Percentiles rank a stretch among this genome's conserved stretches.
Conservation (phyloP, 176 grass and related monocot species). For the Metroxylon sagu region DNA sequence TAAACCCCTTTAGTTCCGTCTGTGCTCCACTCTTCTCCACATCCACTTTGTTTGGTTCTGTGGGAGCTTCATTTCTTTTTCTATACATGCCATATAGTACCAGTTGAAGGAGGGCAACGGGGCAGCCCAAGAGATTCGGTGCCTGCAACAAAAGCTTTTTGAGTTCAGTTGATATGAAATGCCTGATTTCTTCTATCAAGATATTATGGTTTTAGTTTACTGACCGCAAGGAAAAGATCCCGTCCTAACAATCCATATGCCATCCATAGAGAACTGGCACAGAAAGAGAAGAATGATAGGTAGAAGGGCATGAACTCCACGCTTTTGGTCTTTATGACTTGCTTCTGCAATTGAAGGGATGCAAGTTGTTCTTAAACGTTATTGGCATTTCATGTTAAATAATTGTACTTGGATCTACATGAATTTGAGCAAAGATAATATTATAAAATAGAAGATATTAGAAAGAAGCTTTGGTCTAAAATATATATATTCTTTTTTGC, state of each 20-base stretch:
- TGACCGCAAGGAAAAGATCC: constrained; percentile 59
- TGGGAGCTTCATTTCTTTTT: constrained; percentile 23
- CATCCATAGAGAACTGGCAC: constrained; percentile 48
- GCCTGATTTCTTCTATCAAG: not conserved
- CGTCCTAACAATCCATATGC: constrained; percentile 53
- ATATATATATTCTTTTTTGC: too few relatives aligned
- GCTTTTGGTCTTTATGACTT: constrained; percentile 66
- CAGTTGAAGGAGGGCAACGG: constrained; percentile 54
- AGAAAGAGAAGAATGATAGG: constrained; percentile 62
- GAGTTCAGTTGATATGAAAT: not conserved
- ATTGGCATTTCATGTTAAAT: too few relatives aligned
- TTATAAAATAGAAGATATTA: too few relatives aligned
- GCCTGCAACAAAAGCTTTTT: constrained; percentile 23
- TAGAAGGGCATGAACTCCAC: constrained; percentile 90
- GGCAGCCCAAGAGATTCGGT: constrained; percentile 50
- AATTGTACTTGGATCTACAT: too few relatives aligned
- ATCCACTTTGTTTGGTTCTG: constrained; percentile 21
- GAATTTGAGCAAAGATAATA: too few relatives aligned
- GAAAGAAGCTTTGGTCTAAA: too few relatives aligned
- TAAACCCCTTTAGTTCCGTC: too few relatives aligned
- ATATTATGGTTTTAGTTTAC: constrained; percentile 10
- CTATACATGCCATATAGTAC: constrained; percentile 60
- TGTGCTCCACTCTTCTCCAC: constrained; percentile 22
- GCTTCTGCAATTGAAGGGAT: constrained; percentile 32
- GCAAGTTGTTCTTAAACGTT: too few relatives aligned